Base-by-base conservation (phyloP, 2,329 filamentous ascomycete species). In the Stemphylium vesicarium region DNA sequence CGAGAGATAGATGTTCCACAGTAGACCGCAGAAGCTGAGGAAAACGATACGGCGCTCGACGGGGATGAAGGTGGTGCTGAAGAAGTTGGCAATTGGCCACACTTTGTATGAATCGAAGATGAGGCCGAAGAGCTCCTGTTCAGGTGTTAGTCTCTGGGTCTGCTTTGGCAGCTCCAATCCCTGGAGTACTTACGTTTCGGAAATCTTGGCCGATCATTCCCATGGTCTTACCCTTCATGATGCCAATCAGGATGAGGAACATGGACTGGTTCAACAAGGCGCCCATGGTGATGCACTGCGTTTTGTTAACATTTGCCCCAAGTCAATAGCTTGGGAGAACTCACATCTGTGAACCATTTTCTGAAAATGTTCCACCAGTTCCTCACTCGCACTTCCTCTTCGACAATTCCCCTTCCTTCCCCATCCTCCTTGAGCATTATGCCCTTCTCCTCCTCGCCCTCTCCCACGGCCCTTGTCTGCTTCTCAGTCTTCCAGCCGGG, bases 1-100 rank as follows among this genome's bases (percentile, higher is more conserved):
- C 63, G 88, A 91, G 74, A 93, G 79, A 72, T 90, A 92, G 33
- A 92, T 80, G 1, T 88, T 88, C 90, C 90, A 94, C 10, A 80
- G 80, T 35, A 93, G 80, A 7, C 90, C 90, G 32, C 88, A 89
- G 57, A 88, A 75, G 62, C 86, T 86, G n/a, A 87, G 88, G 57
- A 93, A 84, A 47, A 92, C 78, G 62, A 89, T 89, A 24, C 90
- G 81, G 24, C 81, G 80, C 72, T 91, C 84, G 11, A 92, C 84
- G 11, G 87, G 89, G 64, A 88, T 83, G 45, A 91, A 78, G 0
- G 86, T 85, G 64, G 89, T 92, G 78, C 89, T 89, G 63, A 91
- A 71, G 36, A 90, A 75, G 63, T 88, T 89, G 24, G 92, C 87
- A 12, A 85, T 71, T 1, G 90, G 90, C 85, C 90, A 91, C 56